Evolutionary conservation across 2,329 filamentous ascomycete species (phyloP), one percentile per base, ranked within the genome.

Genomic region (Hypoxylon sp.): DNA sequence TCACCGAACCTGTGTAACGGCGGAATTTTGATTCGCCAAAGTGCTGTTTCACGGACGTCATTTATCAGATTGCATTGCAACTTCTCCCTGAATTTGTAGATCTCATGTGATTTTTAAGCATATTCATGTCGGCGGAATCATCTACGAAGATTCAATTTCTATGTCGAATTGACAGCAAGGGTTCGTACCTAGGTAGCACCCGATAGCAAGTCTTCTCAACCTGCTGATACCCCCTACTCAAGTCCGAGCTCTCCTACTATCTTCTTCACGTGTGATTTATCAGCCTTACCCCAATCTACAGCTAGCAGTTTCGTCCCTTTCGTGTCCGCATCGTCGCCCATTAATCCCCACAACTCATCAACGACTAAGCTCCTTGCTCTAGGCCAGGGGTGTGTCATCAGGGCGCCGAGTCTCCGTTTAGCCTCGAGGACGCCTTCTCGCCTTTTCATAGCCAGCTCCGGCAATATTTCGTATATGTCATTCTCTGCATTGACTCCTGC

Each of bases 321-420:
- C 50, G 27, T 69, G 31, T 77, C 76, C n/a, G 56, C 61, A 6
- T 75, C 76, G 31, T 67, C 60, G 19, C 55, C 74, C 67, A 81
- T 71, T 62, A 86, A 72, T 17, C 77, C 80, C 87, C 86, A 91
- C 35, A 91, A 76, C 78, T 88, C 87, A 72, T 91, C 89, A 3
- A 88, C 84, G 15, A 88, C 88, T 50, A 83, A 77, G 67, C 80
- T 86, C 67, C 90, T 81, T 72, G 97, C 89, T 74, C 88, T 87
- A 5, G 94, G 93, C 84, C 93, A 97, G 0, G 93, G 93, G 82
- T 97, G 95, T 63, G 89, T 80, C 69, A 97, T 82, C 83, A 97
- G 88, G 21, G 87, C 89, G 0, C 87, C 87, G 44, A 98, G 81
- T 77, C 94, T 92, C 76, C 86, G 89, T 59, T 89, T 79, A 2